Evolutionary conservation across 2,329 filamentous ascomycete genomes (phyloP).

Genomic region (Cladosporium sp.): DNA sequence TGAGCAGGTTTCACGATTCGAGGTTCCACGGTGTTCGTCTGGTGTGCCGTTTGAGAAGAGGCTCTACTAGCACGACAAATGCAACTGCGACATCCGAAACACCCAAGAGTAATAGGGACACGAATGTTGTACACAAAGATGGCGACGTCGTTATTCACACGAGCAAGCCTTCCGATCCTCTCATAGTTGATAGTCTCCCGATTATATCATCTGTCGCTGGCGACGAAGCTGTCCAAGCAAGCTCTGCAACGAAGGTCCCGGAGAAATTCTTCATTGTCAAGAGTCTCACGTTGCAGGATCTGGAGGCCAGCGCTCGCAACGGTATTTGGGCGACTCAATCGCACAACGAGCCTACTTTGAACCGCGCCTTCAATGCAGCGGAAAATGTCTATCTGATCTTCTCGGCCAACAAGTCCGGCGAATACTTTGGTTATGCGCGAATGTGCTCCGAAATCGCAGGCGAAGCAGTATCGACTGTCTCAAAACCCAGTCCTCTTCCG

Average conservation of each 20-base stretch:
- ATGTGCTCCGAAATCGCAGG: constrained; percentile 84
- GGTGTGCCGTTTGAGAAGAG: constrained; percentile 72
- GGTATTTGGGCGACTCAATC: constrained; percentile 92
- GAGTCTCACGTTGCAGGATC: constrained; percentile 83
- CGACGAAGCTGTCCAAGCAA: not conserved
- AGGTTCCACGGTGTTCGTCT: constrained; percentile 80
- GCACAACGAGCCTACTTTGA: constrained; percentile 83
- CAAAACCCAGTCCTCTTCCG: constrained; percentile 20
- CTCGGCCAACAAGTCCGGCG: constrained; percentile 94
- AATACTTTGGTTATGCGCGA: constrained; percentile 91
- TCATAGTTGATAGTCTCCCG: constrained; percentile 8
- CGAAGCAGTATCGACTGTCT: not conserved
- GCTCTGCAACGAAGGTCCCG: constrained; percentile 40
- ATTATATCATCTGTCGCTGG: too few species aligned
- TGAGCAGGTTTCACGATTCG: constrained; percentile 84
- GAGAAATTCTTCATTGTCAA: constrained; percentile 92
- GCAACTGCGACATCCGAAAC: constrained; percentile 13
- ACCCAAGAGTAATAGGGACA: not conserved
- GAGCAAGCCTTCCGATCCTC: not conserved
- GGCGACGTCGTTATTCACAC: not conserved
- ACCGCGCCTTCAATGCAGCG: constrained; percentile 73
- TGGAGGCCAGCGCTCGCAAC: constrained; percentile 82
- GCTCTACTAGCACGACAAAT: constrained; percentile 19
- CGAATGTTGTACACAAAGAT: not conserved
- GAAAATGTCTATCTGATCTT: constrained; percentile 90